Evolutionary conservation across 2,329 filamentous ascomycete genomes (phyloP), one percentile per base, ranked within the genome.

Genomic region (Diaporthe helianthi): DNA sequence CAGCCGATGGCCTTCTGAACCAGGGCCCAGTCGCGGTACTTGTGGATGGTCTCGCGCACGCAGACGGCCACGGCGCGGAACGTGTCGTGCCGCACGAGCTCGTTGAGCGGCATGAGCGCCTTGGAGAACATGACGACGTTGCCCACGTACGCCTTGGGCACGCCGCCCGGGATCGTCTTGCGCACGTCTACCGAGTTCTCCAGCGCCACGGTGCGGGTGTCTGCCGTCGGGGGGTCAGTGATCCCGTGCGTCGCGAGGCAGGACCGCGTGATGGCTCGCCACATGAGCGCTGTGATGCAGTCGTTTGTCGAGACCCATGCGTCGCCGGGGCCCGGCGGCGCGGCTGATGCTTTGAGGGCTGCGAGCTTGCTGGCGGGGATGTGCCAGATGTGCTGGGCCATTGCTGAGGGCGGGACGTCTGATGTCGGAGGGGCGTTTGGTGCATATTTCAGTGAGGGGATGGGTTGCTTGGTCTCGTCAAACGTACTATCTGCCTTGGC

Each of bases 71-170:
- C 64, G 31, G 46, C 64, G 31, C 64, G 64, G 47, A 66, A 66
- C 15, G 64, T 47, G 6, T 53, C 64, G 9, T 3, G 3, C 10
- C 24, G 24, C 17, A 66, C 24, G 8, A 66, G 64, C 64, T 53
- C 26, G 38, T 24, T 24, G 0, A 66, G 36, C 17, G 64, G 64
- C 47, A 66, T 53, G 12, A 44, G 2, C 4, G 64, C 64, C 24
- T 66, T 66, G 51, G 64, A 66, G 24, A 66, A 66, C 64, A 66
- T 66, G 19, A 66, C 64, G 17, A 55, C 64, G 36, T 66, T 66
- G 12, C 64, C 64, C 7, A 36, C 0, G 36, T 66, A 66, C 5
- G 51, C 51, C 26, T n/a, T n/a, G 4, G 64, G 49, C 2, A 66
- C 24, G 2, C 64, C 64, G 17, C 49, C 47, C 3, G 51, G 33